Base-by-base conservation (phyloP, 352 stramenopile species). In the Globisporangium radiosum region DNA sequence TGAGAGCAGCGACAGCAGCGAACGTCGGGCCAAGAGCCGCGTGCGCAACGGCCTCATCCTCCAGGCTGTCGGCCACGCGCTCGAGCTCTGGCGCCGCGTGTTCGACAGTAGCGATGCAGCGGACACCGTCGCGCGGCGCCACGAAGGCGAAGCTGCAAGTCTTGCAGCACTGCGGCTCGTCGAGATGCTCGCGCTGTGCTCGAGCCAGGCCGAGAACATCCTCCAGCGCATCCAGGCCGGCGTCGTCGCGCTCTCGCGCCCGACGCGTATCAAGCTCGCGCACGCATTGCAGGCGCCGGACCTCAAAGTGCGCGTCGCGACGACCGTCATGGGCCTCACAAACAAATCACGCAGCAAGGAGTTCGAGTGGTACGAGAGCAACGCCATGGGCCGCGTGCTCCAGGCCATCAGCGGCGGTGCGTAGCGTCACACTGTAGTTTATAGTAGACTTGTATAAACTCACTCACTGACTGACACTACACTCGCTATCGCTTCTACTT, bases 111-210 rank as follows among this genome's bases (percentile, higher is more conserved):
- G 62, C 2, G 60, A 75, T 17, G 56, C 63, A 10, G 72, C 72
- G 36, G 10, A 65, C 9, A 39, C n/a, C 7, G 36, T 11, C 8
- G 65, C 66, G 47, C 71, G 62, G 47, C 78, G 75, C 40, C 63
- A 60, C 5, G 82, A 94, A 63, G 81, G 70, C 38, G 68, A 88
- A 45, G 76, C 87, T 40, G 63, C 80, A 10, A 92, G 82, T 51
- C 50, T 89, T 49, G 73, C 85, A 9, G 71, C 75, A 5, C 62
- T 89, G 44, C 85, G 81, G 7, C 63, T 94, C 14, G 75, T 94
- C 17, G 85, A 94, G 60, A 91, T 94, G 82, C 61, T 94, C 8
- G 87, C 83, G 13, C 37, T 85, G 51, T 88, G 84, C 66, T 88
- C 78, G 0, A 81, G 85, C 38, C 82, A 94, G 53, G 69, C 81